phyloP scores from a whole-genome alignment of 83 land plant species.

The Thuja plicata region DNA sequence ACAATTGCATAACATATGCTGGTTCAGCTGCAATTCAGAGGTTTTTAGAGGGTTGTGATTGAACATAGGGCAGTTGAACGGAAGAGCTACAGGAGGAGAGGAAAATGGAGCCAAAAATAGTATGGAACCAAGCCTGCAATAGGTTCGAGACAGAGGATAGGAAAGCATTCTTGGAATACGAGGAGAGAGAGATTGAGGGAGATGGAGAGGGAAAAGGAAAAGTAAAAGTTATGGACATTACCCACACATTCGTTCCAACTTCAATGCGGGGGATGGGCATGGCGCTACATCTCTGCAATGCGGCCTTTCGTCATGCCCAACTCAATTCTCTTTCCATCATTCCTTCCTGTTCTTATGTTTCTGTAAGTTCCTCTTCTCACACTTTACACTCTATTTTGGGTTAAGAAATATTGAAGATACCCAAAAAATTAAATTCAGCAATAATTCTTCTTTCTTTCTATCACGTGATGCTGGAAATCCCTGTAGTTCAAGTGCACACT shows the following conservation, averaged over 20 bases:
- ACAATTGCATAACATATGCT: neutral
- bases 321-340: slow-evolving; percentile 46
- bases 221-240: slow-evolving; percentile 56
- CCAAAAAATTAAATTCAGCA: no score
- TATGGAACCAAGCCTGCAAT: slow-evolving; percentile 46
- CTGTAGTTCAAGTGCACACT: no score
- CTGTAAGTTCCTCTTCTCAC: slow-evolving; percentile 34
- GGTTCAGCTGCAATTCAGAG: neutral
- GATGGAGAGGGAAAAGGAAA: no score
- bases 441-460: no score
- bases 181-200: slow-evolving; percentile 18
- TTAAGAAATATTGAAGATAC: no score
- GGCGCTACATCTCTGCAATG: slow-evolving; percentile 60
- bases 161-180: slow-evolving; percentile 59
- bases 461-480: no score
- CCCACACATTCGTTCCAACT: slow-evolving; percentile 78
- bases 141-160: slow-evolving; percentile 65
- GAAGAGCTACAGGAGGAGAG: slow-evolving; percentile 3
- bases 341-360: slow-evolving; percentile 78
- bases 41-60: neutral
- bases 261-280: slow-evolving; percentile 64
- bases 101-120: slow-evolving; percentile 23
- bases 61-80: slow-evolving; percentile 14
- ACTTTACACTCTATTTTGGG: no score
- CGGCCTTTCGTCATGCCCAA: slow-evolving; percentile 71